Base-by-base conservation (phyloP, 2,329 filamentous ascomycete genomes). In the Colletotrichum endophyticum region DNA sequence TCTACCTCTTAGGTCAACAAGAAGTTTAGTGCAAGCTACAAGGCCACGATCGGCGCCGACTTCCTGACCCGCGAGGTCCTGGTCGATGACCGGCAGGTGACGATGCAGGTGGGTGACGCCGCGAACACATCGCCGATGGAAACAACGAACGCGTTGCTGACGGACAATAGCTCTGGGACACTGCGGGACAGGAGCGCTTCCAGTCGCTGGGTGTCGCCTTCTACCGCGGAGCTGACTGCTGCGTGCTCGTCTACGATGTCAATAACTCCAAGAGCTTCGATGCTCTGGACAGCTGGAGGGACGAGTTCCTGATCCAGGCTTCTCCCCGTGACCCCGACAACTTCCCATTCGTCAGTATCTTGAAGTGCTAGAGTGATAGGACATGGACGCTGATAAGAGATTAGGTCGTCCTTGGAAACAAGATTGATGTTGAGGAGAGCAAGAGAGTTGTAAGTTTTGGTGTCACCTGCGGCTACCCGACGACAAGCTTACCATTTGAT, bases 221-320 rank as follows among this genome's bases (percentile, higher is more conserved):
- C 88, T 99, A 99, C 88, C 92, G 96, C 78, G 96, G 96, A 78
- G 96, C 97, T 80, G 96, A 99, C 89, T 99, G 96, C 91, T 99
- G 97, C 85, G 96, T 99, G 76, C 90, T 99, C 71, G 96, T 99
- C 69, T 99, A 97, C 89, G 96, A 99, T 84, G 96, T 99, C 86
- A 99, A 99, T 89, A 99, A 98, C 86, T 95, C 96, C 78, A 99
- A 99, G 92, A 98, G 96, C 85, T 99, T 99, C 86, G 97, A 99
- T 85, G 98, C 96, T 16, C 92, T 99, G 76, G 97, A 99, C 85
- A 98, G 96, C 87, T 99, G 97, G 97, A 92, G 97, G 82, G 97
- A 99, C 84, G 97, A 99, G 86, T 99, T 99, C 84, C 87, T 99
- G 80, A 98, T 99, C 81, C 97, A 99, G 87, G 97, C 97, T 8